Percentiles rank a stretch among this genome's conserved stretches.
These are phyloP conservation scores for Lentinula aciculospora DNA, from an alignment of 768 basidiomycete genomes.

Conservation along the genomic window DNA sequence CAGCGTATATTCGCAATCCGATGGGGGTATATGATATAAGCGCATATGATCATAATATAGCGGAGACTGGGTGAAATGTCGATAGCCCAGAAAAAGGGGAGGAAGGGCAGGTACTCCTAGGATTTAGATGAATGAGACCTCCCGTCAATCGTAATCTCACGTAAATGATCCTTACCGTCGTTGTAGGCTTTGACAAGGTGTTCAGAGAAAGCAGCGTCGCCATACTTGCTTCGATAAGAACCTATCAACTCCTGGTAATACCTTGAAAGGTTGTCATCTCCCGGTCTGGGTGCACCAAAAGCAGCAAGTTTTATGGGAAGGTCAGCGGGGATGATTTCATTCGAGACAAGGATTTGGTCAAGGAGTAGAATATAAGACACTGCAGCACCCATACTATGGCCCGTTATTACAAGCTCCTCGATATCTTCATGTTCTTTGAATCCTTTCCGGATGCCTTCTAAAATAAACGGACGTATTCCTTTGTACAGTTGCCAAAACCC, in stretches of 20 bases:
- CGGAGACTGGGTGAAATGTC: slow-evolving; percentile 42
- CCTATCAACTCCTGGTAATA: slow-evolving; percentile 35
- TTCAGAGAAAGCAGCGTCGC: slow-evolving; percentile 32
- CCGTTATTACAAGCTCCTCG: slow-evolving; percentile 42
- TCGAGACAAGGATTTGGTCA: slow-evolving; percentile 32
- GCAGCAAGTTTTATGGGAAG: slow-evolving; percentile 34
- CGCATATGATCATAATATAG: slow-evolving; percentile 44
- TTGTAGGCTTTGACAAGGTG: slow-evolving; percentile 50
- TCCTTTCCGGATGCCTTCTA: slow-evolving; percentile 32
- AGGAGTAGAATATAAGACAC: slow-evolving; percentile 45
- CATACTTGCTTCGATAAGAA: slow-evolving; percentile 26
- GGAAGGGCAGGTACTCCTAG: slow-evolving; percentile 55
- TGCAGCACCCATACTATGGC: slow-evolving; percentile 54
- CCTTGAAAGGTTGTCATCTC: slow-evolving; percentile 33
- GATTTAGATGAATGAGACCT: not conserved
- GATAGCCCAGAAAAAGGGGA: slow-evolving; percentile 44
- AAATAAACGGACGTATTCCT: slow-evolving; percentile 28
- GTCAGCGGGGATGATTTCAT: slow-evolving; percentile 18
- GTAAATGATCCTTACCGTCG: slow-evolving; percentile 34
- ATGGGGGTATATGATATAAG: slow-evolving; percentile 40
- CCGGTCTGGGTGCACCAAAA: slow-evolving; percentile 49
- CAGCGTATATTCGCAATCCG: slow-evolving; percentile 39
- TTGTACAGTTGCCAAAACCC: slow-evolving; percentile 52
- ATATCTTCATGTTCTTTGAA: slow-evolving; percentile 26
- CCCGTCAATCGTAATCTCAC: not conserved